Conservation (phyloP, 306 rosid species). For the Glycine tomentella region DNA sequence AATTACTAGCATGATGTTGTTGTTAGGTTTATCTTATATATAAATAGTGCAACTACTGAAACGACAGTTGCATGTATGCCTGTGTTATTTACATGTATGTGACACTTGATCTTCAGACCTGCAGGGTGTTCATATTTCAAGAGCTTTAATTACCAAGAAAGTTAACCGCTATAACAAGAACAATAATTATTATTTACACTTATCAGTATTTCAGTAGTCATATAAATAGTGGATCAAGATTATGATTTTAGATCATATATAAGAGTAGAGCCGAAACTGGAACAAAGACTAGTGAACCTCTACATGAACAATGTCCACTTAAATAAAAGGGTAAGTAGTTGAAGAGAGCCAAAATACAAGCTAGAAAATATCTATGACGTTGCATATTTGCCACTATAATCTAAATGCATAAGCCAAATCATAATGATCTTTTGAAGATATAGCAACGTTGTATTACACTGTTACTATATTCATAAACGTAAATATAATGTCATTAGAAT, state of each 20-base stretch:
- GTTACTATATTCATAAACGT: conserved; percentile 12
- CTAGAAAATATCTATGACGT: conserved; percentile 34
- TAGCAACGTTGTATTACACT: conserved; percentile 12
- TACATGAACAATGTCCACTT: conserved; percentile 21
- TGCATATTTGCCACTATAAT: conserved; percentile 32
- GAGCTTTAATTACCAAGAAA: conserved; percentile 43
- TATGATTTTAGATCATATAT: conserved; percentile 16
- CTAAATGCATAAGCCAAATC: conserved; percentile 49
- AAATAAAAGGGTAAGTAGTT: conserved; percentile 6
- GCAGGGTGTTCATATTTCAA: conserved; percentile 34
- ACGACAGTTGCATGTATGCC: conserved; percentile 36
- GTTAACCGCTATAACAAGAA: conserved; percentile 6
- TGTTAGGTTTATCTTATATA: neutral
- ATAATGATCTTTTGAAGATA: conserved; percentile 22
- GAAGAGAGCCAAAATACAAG: conserved; percentile 45
- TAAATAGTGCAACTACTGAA: conserved; percentile 20
- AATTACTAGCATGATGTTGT: neutral
- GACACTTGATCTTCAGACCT: conserved; percentile 36
- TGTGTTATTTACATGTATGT: conserved; percentile 13
- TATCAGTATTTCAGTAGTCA: conserved; percentile 38
- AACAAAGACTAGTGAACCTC: conserved; percentile 45
- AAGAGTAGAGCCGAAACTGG: neutral
- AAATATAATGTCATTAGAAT: conserved; percentile 10
- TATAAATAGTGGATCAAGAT: conserved; percentile 34
- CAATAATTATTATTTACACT: conserved; percentile 26